Conservation (phyloP, 2,329 filamentous ascomycete genomes). For the Metarhizium album region DNA sequence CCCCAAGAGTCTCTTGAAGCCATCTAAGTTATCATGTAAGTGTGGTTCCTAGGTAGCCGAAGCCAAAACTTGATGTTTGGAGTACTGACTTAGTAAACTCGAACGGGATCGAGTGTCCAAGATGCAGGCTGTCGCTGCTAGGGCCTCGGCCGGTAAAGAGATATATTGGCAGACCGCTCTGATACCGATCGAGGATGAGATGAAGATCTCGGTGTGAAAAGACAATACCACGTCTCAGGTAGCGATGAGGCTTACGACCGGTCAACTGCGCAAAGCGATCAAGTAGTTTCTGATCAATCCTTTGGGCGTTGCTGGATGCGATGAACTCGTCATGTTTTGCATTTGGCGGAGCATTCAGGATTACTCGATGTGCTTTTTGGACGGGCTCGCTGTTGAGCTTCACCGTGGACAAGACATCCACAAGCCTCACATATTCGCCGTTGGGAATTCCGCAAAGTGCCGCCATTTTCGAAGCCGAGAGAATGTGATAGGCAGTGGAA, state of each 20-base stretch:
- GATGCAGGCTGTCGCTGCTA: constrained; percentile 77
- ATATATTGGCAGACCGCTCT: constrained; percentile 44
- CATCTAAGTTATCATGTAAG: constrained; percentile 44
- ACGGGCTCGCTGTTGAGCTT: constrained; percentile 58
- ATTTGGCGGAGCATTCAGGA: too few species aligned
- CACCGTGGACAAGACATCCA: too few species aligned
- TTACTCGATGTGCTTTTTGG: constrained; percentile 36
- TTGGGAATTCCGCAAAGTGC: too few species aligned
- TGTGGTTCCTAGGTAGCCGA: too few species aligned
- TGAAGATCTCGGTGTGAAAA: constrained; percentile 87
- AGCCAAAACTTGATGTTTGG: too few species aligned
- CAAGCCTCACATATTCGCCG: too few species aligned
- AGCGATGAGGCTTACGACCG: constrained; percentile 78
- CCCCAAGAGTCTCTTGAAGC: constrained; percentile 90
- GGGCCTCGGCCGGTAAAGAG: constrained; percentile 89
- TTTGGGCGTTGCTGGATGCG: too few species aligned
- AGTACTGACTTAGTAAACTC: constrained; percentile 22
- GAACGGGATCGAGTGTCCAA: constrained; percentile 34
- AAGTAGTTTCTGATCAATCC: too few species aligned
- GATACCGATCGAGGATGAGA: constrained; percentile 74
- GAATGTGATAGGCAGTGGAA: too few species aligned
- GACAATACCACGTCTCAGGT: constrained; percentile 76
- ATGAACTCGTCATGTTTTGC: too few species aligned
- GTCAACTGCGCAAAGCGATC: constrained; percentile 75
- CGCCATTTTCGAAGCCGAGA: too few species aligned